Evolutionary conservation across 148 eudicot species (phyloP), one percentile per base, ranked within the genome.

Genomic region (Beta vulgaris): DNA sequence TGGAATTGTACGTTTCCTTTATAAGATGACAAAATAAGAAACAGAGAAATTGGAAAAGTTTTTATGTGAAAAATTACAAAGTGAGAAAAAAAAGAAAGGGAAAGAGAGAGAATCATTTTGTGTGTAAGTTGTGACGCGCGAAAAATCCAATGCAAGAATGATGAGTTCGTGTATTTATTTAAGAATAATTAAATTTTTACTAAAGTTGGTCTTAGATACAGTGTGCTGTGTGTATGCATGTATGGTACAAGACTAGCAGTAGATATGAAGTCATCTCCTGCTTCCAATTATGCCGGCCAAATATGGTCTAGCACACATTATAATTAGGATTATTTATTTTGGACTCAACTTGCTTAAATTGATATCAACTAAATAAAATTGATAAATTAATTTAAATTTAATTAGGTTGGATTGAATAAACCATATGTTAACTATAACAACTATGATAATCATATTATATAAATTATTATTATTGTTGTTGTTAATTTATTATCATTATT

Each of bases 111-210:
- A 15, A 60, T 31, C 2, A 13, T 7, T 4, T 39, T 21, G 16
- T 10, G 16, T 60, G 34, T 4, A 26, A 31, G 48, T n/a, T 76
- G 80, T 70, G 80, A 70, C 69, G 80, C 73, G 69, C 61, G 69
- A 77, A 77, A 69, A 44, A 77, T 70, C 74, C 62, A 70, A 60
- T 26, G 75, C 39, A 7, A 69, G 67, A 55, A 31, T n/a, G 15
- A 15, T 58, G 26, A 37, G 1, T 5, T 46, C 9, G 51, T 8
- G 14, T 46, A 2, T 46, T 3, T 60, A 29, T 31, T 60, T 51
- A 19, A 51, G 57, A n/a, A n/a, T n/a, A n/a, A n/a, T n/a, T n/a
- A n/a, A n/a, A n/a, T n/a, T n/a, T n/a, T n/a, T n/a, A n/a, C n/a
- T n/a, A n/a, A n/a, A n/a, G n/a, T n/a, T n/a, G n/a, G n/a, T n/a